phyloP scores from a whole-genome alignment of 2,329 filamentous ascomycete genomes.

The Daldinia eschscholtzii region DNA sequence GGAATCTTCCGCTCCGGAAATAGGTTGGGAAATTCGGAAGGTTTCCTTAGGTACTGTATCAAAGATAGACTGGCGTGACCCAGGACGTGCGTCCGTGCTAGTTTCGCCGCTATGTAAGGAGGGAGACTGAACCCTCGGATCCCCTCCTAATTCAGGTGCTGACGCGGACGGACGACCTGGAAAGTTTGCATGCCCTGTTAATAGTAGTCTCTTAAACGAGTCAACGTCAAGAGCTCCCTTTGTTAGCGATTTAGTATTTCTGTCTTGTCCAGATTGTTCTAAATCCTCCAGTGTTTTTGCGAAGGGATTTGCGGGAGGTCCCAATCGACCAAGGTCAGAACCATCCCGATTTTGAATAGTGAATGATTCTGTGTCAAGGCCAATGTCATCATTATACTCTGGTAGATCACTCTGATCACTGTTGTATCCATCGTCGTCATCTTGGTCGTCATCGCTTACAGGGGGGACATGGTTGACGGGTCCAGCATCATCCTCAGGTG shows the following conservation, averaged over 20 bases:
- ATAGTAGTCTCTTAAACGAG: constrained; percentile 79
- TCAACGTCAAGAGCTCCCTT: constrained; percentile 77
- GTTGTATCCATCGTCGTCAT: constrained; percentile 33
- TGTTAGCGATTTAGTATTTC: constrained; percentile 52
- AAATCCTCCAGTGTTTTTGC: constrained; percentile 67
- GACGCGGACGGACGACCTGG: constrained; percentile 46
- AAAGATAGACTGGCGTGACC: constrained; percentile 70
- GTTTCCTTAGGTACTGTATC: constrained; percentile 63
- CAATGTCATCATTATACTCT: constrained; percentile 46
- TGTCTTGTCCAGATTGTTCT: constrained; percentile 54
- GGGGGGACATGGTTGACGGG: constrained; percentile 48
- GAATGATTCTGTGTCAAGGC: constrained; percentile 43
- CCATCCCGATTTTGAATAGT: constrained; percentile 34
- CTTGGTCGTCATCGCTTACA: constrained; percentile 48
- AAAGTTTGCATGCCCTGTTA: constrained; percentile 74
- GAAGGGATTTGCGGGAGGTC: constrained; percentile 66
- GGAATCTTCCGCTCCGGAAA: constrained; percentile 64
- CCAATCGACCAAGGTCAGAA: constrained; percentile 42
- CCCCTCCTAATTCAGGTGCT: constrained; percentile 44
- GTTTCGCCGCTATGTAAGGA: constrained; percentile 59
- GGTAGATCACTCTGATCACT: constrained; percentile 46
- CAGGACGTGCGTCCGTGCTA: constrained; percentile 69
- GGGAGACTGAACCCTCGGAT: constrained; percentile 41
- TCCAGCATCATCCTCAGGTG: constrained; percentile 65
- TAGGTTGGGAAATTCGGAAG: constrained; percentile 70